Evolutionary conservation across 306 rosid genomes (phyloP).

Genomic region (Pterocarpus santalinus): DNA sequence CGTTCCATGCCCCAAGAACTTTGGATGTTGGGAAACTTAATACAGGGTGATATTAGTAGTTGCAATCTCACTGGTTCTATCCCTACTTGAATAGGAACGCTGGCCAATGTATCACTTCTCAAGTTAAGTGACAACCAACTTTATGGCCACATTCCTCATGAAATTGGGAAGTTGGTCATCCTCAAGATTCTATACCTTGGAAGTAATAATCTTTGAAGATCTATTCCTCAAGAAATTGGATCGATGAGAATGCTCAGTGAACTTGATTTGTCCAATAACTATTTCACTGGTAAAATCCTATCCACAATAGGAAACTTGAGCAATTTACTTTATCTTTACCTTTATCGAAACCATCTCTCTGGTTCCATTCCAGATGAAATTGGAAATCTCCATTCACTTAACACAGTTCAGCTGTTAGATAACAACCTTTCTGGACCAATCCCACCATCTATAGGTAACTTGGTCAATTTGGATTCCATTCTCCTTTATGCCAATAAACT

Average conservation of each 20-base stretch:
- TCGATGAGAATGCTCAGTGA: not conserved
- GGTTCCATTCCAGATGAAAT: constrained; percentile 31
- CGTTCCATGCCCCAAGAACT: not conserved
- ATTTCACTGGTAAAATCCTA: constrained; percentile 18
- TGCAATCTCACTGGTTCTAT: constrained; percentile 40
- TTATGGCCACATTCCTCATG: not conserved
- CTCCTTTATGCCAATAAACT: not conserved
- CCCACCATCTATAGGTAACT: constrained; percentile 17
- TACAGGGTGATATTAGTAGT: not conserved
- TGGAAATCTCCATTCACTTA: not conserved
- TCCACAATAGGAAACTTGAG: constrained; percentile 22
- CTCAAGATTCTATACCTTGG: accelerated
- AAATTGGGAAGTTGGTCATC: not conserved
- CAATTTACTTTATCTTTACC: not conserved
- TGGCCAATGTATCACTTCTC: not conserved
- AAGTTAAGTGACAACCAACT: not conserved
- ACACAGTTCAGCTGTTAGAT: not conserved
- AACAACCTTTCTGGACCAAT: constrained; percentile 9
- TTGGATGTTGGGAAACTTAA: not conserved
- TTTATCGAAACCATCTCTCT: not conserved
- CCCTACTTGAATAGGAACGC: constrained; percentile 14
- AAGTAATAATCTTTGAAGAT: not conserved
- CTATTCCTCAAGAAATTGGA: constrained; percentile 37
- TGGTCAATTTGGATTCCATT: not conserved
- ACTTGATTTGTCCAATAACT: not conserved